Conservation (phyloP, 1,284 basidiomycete genomes). For the Tilletia caries region DNA sequence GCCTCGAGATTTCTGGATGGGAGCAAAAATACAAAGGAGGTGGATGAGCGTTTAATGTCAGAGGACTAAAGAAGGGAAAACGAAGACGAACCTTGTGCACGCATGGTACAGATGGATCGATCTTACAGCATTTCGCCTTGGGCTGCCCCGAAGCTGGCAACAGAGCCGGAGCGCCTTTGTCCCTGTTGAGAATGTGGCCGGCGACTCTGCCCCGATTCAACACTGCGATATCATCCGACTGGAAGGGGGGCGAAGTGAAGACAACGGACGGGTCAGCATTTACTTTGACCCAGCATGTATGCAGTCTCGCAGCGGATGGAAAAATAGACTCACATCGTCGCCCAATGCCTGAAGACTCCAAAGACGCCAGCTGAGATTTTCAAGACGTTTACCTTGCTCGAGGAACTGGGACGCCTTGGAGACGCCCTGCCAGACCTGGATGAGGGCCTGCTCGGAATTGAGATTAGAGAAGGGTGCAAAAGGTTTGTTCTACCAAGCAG, state of each 20-base stretch:
- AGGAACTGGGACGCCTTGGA: conserved; percentile 40
- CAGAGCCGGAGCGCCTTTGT: conserved; percentile 20
- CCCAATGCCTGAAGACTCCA: conserved; percentile 40
- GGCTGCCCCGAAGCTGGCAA: not conserved
- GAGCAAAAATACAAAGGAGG: not conserved
- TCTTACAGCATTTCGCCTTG: conserved; percentile 7
- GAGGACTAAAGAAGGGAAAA: not conserved
- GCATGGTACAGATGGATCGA: conserved; percentile 8
- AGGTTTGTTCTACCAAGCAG: conserved; percentile 31
- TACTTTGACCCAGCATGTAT: too few relatives aligned
- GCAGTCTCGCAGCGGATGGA: not conserved
- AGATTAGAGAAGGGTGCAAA: conserved; percentile 40
- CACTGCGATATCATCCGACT: not conserved
- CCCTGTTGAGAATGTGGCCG: conserved; percentile 35
- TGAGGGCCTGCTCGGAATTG: conserved; percentile 35
- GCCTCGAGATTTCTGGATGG: not conserved
- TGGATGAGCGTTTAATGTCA: too few relatives aligned
- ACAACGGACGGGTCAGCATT: not conserved
- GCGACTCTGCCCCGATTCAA: conserved; percentile 13
- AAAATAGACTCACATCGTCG: conserved; percentile 13
- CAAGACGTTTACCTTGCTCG: conserved; percentile 43
- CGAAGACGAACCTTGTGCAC: conserved; percentile 7
- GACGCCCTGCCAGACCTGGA: conserved; percentile 33
- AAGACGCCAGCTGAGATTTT: conserved; percentile 42
- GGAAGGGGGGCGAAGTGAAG: not conserved